Conservation (phyloP, 2,329 filamentous ascomycete species). For the Calonectria pseudoreteaudii region DNA sequence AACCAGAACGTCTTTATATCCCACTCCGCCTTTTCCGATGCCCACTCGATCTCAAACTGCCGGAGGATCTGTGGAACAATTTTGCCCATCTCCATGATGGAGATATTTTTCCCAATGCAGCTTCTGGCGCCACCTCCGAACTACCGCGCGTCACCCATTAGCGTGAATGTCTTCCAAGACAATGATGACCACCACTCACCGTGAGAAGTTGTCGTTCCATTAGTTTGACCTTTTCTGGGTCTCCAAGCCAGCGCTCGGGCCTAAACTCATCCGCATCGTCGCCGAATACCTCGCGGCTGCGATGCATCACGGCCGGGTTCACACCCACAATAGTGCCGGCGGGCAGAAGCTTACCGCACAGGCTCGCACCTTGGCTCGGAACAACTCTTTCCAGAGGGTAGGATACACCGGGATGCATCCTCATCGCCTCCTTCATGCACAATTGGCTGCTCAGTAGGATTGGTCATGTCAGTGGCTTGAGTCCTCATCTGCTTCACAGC, state of each 20-base stretch:
- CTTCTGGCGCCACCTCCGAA: slow-evolving; percentile 65
- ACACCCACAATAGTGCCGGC: slow-evolving; percentile 51
- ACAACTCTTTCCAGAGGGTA: slow-evolving; percentile 26
- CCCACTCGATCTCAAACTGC: slow-evolving; percentile 17
- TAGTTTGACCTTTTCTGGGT: slow-evolving; percentile 19
- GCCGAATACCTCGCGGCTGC: slow-evolving; percentile 67
- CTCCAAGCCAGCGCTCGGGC: slow-evolving; percentile 64
- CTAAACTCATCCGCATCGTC: slow-evolving; percentile 65
- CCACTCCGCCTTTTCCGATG: not conserved
- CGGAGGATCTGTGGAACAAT: slow-evolving; percentile 31
- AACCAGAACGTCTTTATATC: not conserved
- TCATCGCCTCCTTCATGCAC: slow-evolving; percentile 59
- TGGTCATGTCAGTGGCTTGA: not conserved
- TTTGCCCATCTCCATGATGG: slow-evolving; percentile 34
- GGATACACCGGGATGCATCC: slow-evolving; percentile 62
- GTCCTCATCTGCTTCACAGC: not conserved
- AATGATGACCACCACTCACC: not conserved
- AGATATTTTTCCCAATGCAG: slow-evolving; percentile 54
- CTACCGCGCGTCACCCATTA: not conserved
- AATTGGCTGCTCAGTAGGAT: not conserved
- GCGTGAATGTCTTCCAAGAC: not conserved
- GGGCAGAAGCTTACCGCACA: slow-evolving; percentile 19
- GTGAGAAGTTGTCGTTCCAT: slow-evolving; percentile 39
- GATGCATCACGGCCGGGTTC: slow-evolving; percentile 60
- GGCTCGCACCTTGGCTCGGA: not conserved